Evolutionary conservation across 2,329 filamentous ascomycete genomes (phyloP).

Genomic region (Colletotrichum gloeosporioides): DNA sequence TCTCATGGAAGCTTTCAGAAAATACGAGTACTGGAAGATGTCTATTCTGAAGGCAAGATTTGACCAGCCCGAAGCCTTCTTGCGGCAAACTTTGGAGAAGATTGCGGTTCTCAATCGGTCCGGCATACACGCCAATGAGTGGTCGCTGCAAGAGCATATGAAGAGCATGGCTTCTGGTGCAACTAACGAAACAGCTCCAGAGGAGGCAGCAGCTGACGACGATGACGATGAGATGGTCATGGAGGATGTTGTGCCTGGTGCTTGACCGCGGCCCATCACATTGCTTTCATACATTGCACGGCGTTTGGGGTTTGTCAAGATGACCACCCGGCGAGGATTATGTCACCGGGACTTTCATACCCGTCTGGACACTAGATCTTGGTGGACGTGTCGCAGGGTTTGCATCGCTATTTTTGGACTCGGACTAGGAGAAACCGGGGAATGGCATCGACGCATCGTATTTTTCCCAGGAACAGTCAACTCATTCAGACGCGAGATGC

Average conservation of each 20-base stretch:
- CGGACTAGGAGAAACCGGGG: neutral
- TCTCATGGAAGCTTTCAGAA: conserved; percentile 82
- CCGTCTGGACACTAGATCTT: neutral
- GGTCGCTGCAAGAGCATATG: conserved; percentile 74
- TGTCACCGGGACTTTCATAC: conserved; percentile 8
- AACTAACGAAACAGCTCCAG: conserved; percentile 44
- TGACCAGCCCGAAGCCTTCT: conserved; percentile 90
- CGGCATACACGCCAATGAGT: conserved; percentile 85
- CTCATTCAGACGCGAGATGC: neutral
- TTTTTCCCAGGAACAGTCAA: neutral
- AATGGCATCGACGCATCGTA: neutral
- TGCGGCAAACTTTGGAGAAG: conserved; percentile 83
- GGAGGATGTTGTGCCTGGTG: conserved; percentile 70
- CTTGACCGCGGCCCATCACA: neutral
- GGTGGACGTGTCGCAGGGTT: neutral
- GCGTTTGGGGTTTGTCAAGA: conserved; percentile 2
- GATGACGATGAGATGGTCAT: conserved; percentile 76
- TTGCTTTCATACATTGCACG: conserved; percentile 2
- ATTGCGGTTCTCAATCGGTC: conserved; percentile 83
- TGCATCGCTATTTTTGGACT: neutral
- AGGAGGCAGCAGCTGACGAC: conserved; percentile 61
- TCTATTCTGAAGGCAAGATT: conserved; percentile 44
- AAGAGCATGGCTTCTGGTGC: conserved; percentile 20
- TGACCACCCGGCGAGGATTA: neutral
- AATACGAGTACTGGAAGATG: conserved; percentile 80